Evolutionary conservation across 345 rosid genomes (phyloP).

Genomic region (Draba incana): DNA sequence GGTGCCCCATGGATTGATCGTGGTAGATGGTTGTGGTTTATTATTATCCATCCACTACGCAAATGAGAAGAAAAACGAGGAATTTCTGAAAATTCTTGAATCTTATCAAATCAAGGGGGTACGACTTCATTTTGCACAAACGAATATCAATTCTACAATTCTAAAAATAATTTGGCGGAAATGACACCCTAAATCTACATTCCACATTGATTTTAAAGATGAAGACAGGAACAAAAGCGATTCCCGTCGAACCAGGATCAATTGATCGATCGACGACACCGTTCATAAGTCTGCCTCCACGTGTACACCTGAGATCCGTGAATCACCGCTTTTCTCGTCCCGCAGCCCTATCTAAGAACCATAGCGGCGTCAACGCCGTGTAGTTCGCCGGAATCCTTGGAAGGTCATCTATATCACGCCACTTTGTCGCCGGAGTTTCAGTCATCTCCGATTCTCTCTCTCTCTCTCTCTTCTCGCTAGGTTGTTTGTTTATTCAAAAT

Average conservation of each 20-base stretch:
- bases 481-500: constrained; percentile 5
- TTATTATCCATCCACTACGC: too few relatives aligned
- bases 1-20: too few relatives aligned
- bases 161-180: too few relatives aligned
- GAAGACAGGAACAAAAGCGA: not conserved
- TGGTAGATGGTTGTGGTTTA: too few relatives aligned
- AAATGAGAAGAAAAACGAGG: too few relatives aligned
- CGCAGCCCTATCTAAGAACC: constrained; percentile 89
- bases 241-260: constrained; percentile 78
- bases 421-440: constrained; percentile 36
- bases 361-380: constrained; percentile 82
- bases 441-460: constrained; percentile 18
- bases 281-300: constrained; percentile 76
- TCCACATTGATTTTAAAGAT: too few relatives aligned
- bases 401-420: constrained; percentile 76
- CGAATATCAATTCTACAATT: too few relatives aligned
- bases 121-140: too few relatives aligned
- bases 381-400: constrained; percentile 82
- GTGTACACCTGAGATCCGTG: constrained; percentile 70
- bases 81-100: too few relatives aligned
- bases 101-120: too few relatives aligned
- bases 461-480: not conserved
- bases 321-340: constrained; percentile 56
- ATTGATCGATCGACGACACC: constrained; percentile 73
- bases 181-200: too few relatives aligned